phyloP scores from a whole-genome alignment of 495 filamentous ascomycete species.

The Chaetomium cochliodes region DNA sequence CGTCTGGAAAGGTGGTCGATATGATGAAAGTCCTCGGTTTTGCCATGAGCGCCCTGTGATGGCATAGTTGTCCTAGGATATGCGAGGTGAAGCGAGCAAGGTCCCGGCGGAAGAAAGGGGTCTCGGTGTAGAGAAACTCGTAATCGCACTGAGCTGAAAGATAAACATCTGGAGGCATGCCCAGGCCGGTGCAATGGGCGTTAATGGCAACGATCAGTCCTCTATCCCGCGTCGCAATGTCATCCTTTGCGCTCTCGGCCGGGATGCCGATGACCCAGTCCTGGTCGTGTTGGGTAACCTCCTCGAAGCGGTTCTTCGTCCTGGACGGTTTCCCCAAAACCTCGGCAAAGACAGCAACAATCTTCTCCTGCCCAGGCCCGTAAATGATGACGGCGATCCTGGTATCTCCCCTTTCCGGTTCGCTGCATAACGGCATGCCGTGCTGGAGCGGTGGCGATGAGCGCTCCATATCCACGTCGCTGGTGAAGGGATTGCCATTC shows the following conservation, averaged over 20 bases:
- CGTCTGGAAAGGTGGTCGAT: conserved; percentile 82
- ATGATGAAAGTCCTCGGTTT: conserved; percentile 79
- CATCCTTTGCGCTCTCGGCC: conserved; percentile 51
- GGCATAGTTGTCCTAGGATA: conserved; percentile 70
- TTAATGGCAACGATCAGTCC: conserved; percentile 62
- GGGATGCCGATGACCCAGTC: conserved; percentile 59
- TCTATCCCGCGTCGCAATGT: conserved; percentile 52
- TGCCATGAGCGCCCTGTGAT: conserved; percentile 69
- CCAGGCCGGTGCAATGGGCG: conserved; percentile 67
- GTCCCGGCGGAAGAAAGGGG: conserved; percentile 70
- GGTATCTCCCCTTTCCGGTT: conserved; percentile 47
- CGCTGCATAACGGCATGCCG: conserved; percentile 36
- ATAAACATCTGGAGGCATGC: conserved; percentile 61
- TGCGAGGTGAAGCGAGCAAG: conserved; percentile 73
- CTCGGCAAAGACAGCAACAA: conserved; percentile 66
- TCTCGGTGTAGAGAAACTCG: conserved; percentile 76
- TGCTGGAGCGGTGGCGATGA: conserved; percentile 27
- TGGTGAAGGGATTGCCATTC: conserved; percentile 27
- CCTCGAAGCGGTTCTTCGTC: conserved; percentile 52
- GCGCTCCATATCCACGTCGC: conserved; percentile 35
- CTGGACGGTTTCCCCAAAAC: conserved; percentile 66
- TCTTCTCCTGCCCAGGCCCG: conserved; percentile 58
- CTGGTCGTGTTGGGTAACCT: conserved; percentile 49
- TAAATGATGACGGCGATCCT: conserved; percentile 61
- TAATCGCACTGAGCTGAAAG: conserved; percentile 69